These are phyloP conservation scores for Peterozyma xylosa DNA, from an alignment of 805 yeast genomes.

Conservation along the genomic window DNA sequence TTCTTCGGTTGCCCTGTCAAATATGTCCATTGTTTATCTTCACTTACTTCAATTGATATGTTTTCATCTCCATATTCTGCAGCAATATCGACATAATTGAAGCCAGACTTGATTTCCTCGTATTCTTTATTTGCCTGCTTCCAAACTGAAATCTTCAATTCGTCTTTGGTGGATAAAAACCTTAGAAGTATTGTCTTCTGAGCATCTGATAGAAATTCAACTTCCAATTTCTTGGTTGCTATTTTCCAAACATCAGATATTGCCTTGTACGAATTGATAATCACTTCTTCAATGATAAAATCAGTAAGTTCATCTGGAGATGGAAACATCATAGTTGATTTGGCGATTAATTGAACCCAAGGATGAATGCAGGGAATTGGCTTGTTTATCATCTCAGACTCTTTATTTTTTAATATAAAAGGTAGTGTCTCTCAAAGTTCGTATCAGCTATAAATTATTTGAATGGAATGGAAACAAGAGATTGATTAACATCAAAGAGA, in stretches of 20 bases:
- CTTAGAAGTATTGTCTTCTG: background rate
- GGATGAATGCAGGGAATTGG: no score
- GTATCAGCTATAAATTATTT: no score
- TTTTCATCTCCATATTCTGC: constrained; percentile 9
- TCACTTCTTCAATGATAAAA: constrained; percentile 22
- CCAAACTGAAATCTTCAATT: constrained; percentile 26
- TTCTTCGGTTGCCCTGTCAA: constrained; percentile 49
- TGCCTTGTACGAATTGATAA: constrained; percentile 25
- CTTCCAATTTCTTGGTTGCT: constrained; percentile 10
- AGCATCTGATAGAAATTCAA: background rate
- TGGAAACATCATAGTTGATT: background rate
- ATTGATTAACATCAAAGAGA: no score
- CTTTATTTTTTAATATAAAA: no score
- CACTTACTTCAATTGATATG: constrained; percentile 30
- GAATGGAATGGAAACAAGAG: no score
- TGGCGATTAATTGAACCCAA: no score
- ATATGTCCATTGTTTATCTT: constrained; percentile 49
- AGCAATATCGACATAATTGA: constrained; percentile 4
- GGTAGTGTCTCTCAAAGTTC: no score
- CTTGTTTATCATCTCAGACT: no score
- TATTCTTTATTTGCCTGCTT: constrained; percentile 1
- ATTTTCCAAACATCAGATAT: constrained; percentile 25
- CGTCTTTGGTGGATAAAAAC: constrained; percentile 16
- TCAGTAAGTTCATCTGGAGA: constrained; percentile 29
- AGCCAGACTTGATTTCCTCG: no score